phyloP scores from a whole-genome alignment of 495 filamentous ascomycete species.

The Immersiella caudata region DNA sequence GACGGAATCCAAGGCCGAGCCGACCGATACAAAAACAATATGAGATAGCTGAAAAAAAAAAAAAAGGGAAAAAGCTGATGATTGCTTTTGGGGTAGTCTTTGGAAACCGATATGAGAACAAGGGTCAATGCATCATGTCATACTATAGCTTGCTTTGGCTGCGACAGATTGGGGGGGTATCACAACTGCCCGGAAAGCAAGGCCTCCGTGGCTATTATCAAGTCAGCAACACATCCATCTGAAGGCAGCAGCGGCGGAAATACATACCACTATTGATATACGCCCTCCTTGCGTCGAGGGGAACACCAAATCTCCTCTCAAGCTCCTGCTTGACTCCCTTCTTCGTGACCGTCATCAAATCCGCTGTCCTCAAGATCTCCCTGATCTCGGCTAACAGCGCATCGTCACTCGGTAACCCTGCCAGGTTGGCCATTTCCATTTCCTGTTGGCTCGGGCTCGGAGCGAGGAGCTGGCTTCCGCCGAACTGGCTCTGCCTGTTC shows the following conservation, averaged over 20 bases:
- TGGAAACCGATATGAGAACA: not conserved
- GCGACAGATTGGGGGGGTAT: not conserved
- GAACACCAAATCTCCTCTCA: conserved; percentile 82
- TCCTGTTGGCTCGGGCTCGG: conserved; percentile 51
- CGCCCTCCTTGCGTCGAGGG: conserved; percentile 75
- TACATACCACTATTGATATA: conserved; percentile 92
- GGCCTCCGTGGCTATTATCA: conserved; percentile 50
- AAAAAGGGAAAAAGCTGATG: not conserved
- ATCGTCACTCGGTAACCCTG: conserved; percentile 80
- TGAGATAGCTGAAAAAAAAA: too few relatives aligned
- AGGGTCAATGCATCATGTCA: not conserved
- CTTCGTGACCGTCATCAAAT: conserved; percentile 98
- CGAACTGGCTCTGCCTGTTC: conserved; percentile 36
- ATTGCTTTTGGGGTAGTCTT: not conserved
- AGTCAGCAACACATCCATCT: conserved; percentile 13
- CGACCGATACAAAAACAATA: not conserved
- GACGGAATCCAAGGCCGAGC: not conserved
- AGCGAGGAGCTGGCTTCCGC: conserved; percentile 53
- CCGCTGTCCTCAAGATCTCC: conserved; percentile 85
- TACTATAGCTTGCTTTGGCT: not conserved
- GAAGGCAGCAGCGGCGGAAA: conserved; percentile 1
- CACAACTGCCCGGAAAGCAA: conserved; percentile 52
- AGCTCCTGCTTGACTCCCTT: conserved; percentile 95
- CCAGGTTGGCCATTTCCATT: conserved; percentile 69
- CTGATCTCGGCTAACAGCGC: conserved; percentile 90